These are phyloP conservation scores for Eucalyptus globulus DNA, from an alignment of 345 rosid genomes.

Conservation along the genomic window DNA sequence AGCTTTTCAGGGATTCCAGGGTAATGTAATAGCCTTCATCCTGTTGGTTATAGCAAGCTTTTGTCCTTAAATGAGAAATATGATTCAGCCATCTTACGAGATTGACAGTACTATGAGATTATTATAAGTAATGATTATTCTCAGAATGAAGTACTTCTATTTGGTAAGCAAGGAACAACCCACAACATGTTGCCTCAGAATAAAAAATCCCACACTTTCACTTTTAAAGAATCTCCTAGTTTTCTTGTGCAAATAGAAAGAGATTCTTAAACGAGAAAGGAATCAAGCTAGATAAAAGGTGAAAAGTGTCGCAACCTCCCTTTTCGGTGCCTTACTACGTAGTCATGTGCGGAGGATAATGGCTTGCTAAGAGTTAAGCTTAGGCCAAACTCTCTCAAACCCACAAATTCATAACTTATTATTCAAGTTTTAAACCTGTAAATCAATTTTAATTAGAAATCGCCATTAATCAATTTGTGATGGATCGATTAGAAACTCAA, in stretches of 20 bases:
- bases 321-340: rapidly evolving
- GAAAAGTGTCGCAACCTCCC: neutral
- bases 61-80: neutral
- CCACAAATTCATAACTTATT: no score
- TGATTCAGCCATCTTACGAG: neutral
- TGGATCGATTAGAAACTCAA: no score
- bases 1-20: neutral
- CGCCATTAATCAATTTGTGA: rapidly evolving
- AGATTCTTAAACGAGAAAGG: neutral
- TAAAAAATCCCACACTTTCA: neutral
- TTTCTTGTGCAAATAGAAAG: neutral
- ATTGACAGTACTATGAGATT: neutral
- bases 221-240: neutral
- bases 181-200: neutral
- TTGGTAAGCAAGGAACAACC: neutral
- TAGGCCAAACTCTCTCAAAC: no score
- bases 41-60: neutral
- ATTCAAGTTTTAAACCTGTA: no score
- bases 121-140: neutral
- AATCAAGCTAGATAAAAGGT: neutral
- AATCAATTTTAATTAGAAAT: no score
- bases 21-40: neutral
- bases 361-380: no score
- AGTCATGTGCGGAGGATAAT: no score
- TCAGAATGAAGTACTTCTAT: neutral